Base-by-base conservation (phyloP, 1,284 basidiomycete genomes). In the Caloboletus firmus region DNA sequence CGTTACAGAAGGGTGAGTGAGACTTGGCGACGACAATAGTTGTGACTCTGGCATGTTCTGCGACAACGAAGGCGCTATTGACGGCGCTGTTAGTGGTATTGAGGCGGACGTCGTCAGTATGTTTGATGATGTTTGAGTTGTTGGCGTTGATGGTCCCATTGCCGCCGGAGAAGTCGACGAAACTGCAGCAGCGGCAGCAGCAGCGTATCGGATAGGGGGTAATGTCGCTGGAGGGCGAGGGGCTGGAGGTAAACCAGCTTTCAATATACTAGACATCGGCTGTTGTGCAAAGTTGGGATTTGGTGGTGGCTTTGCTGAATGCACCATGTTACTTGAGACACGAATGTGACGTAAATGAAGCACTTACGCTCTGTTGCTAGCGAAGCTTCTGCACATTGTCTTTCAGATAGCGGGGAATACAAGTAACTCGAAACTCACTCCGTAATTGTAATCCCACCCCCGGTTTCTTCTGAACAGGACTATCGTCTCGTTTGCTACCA, bases 161-260 rank as follows among this genome's bases (percentile, higher is more conserved):
- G 66, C 65, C 13, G 47, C 45, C 13, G 66, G 64, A 31, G 63
- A 55, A 9, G 54, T 50, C n/a, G 62, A 61, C 20, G 79, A 73
- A 15, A 90, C 89, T 4, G 91, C 92, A 0, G 93, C 93, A 1
- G 93, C 94, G 2, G 94, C 95, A 0, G 93, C 94, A 9, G 93
- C 85, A 32, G 95, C 91, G 67, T 98, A 98, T 47, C 91, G 82
- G 66, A 96, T 93, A 11, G 93, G 91, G 26, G 93, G 89, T 49
- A 91, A 69, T 20, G 81, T 70, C n/a, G 77, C 76, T 62, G 80
- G 74, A 32, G 80, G 73, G 20, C 79, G 79, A 54, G 83, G 75
- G 57, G 77, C 71, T 44, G 81, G 72, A 24, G 79, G 80, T 26
- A 88, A 70, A 31, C 84, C 81, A 49, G 82, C 81, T 71, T 91